Evolutionary conservation across 83 land plant genomes (phyloP).

Genomic region (Diphasiastrum complanatum): DNA sequence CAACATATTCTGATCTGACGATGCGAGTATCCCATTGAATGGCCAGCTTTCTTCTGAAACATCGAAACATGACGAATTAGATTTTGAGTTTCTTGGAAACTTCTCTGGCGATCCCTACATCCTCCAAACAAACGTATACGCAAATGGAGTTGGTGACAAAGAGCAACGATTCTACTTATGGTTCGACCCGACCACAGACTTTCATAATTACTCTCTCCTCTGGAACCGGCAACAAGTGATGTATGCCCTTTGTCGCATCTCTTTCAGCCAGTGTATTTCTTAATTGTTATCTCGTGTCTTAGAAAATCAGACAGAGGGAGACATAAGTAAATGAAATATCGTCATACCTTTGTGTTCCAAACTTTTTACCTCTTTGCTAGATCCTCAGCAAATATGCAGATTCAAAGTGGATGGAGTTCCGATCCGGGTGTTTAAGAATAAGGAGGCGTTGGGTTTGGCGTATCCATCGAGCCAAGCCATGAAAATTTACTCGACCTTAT

Average conservation of each 20-base stretch:
- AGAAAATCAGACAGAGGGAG: background rate
- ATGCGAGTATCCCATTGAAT: background rate
- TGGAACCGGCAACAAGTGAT: conserved; percentile 58
- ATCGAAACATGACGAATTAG: conserved; percentile 44
- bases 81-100: conserved; percentile 58
- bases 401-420: conserved; percentile 56
- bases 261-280: background rate
- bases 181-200: conserved; percentile 60
- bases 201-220: conserved; percentile 50
- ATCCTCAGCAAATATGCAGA: conserved; percentile 19
- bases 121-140: conserved; percentile 55
- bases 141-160: conserved; percentile 41
- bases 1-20: background rate
- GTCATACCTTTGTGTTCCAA: conserved; percentile 8
- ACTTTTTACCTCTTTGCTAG: background rate
- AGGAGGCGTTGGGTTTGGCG: conserved; percentile 44
- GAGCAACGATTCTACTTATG: conserved; percentile 49
- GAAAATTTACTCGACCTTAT: conserved; percentile 46
- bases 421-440: conserved; percentile 48
- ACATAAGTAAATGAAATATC: no score
- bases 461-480: conserved; percentile 62
- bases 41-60: conserved; percentile 39
- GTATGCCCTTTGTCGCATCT: conserved; percentile 25
- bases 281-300: background rate
- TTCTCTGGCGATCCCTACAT: conserved; percentile 42